Conservation (phyloP, 1,284 basidiomycete species). For the Coniferiporia sulphurascens region DNA sequence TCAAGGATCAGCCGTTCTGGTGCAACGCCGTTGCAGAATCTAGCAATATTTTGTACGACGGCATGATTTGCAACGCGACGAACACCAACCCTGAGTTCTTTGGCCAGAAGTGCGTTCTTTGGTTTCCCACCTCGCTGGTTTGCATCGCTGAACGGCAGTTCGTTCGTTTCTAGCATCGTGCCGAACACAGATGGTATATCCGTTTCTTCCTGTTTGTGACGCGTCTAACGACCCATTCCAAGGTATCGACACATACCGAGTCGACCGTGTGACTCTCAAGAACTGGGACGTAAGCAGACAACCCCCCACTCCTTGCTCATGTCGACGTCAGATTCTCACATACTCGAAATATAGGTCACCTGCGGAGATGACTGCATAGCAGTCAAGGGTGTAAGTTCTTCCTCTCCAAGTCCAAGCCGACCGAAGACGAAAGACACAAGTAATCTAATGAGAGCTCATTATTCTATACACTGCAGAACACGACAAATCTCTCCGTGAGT, state of each 20-base stretch:
- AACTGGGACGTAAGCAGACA: conserved; percentile 44
- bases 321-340: conserved; percentile 30
- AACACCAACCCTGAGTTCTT: conserved; percentile 47
- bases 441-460: conserved; percentile 16
- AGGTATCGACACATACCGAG: conserved; percentile 60
- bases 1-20: conserved; percentile 63
- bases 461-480: conserved; percentile 24
- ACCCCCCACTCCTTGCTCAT: conserved; percentile 18
- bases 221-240: conserved; percentile 21
- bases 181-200: conserved; percentile 57
- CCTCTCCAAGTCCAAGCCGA: neutral
- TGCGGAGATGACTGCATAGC: conserved; percentile 35
- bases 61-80: conserved; percentile 60
- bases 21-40: conserved; percentile 55
- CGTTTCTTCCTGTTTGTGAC: neutral
- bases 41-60: conserved; percentile 51
- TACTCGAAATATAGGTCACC: conserved; percentile 35
- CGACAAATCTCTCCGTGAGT: conserved; percentile 24
- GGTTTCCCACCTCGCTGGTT: too few species aligned
- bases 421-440: conserved; percentile 52
- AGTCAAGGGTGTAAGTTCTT: conserved; percentile 23
- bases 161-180: conserved; percentile 39
- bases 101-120: conserved; percentile 37
- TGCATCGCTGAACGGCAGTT: conserved; percentile 52
- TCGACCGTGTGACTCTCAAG: conserved; percentile 44